Evolutionary conservation across 495 filamentous ascomycete species (phyloP).

Genomic region (Tuber microsphaerosporum): DNA sequence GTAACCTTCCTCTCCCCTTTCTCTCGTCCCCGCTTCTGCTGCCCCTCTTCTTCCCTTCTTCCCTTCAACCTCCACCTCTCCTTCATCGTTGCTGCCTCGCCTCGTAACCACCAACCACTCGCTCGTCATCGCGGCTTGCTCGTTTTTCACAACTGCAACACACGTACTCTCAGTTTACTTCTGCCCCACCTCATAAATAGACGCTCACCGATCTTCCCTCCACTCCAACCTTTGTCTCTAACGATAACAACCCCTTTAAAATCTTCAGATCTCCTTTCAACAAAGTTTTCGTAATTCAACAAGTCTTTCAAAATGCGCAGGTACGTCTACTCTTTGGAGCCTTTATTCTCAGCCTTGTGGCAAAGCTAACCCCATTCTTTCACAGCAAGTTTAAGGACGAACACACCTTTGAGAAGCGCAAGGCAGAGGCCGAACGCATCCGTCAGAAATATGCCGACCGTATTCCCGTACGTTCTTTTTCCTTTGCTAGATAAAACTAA

Average conservation of each 20-base stretch:
- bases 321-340: conserved; percentile 19
- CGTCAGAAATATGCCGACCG: conserved; percentile 98
- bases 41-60: conserved; percentile 1
- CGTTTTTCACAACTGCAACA: conserved; percentile 4
- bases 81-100: conserved; percentile 17
- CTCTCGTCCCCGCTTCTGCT: conserved; percentile 4
- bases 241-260: background rate
- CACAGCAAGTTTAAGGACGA: conserved; percentile 94
- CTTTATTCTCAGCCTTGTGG: conserved; percentile 15
- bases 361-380: conserved; percentile 45
- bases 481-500: background rate
- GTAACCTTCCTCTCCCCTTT: conserved; percentile 21
- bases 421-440: conserved; percentile 98
- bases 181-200: conserved; percentile 8
- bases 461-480: conserved; percentile 72
- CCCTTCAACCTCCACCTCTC: background rate
- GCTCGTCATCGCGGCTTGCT: conserved; percentile 10
- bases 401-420: conserved; percentile 98
- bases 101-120: conserved; percentile 23
- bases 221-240: conserved; percentile 6
- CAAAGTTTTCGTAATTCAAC: conserved; percentile 4
- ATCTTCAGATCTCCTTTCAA: background rate
- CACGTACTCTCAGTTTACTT: background rate
- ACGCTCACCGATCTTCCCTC: background rate
- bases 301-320: conserved; percentile 31